Percentiles rank a stretch among this genome's conserved stretches.
Evolutionary conservation across 2,329 filamentous ascomycete genomes (phyloP).

Genomic region (Talaromyces sp.): DNA sequence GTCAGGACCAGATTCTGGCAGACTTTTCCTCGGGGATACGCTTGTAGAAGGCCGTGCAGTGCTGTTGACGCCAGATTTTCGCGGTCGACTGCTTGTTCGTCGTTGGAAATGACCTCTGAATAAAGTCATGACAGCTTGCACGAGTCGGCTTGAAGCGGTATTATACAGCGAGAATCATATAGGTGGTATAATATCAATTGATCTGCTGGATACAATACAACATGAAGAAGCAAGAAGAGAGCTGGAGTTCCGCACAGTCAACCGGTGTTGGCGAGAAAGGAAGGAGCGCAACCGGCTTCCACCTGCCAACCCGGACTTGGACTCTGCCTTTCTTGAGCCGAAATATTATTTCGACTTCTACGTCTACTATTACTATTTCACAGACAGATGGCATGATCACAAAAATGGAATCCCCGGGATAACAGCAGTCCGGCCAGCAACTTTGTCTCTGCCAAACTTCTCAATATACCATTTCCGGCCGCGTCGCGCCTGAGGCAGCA

Average conservation of each 20-base stretch:
- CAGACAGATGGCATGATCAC: slow-evolving; percentile 14
- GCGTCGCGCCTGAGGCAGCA: slow-evolving; percentile 78
- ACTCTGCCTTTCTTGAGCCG: neutral
- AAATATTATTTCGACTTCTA: neutral
- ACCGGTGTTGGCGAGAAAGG: neutral
- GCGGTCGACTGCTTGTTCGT: slow-evolving; percentile 4
- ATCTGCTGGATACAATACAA: neutral
- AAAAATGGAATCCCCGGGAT: slow-evolving; percentile 51
- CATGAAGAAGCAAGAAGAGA: neutral
- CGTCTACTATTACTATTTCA: neutral
- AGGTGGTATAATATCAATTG: neutral
- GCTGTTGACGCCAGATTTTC: neutral
- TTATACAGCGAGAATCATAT: neutral
- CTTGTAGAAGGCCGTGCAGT: neutral
- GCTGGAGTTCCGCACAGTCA: no score
- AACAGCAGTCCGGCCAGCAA: slow-evolving; percentile 69
- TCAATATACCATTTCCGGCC: slow-evolving; percentile 82
- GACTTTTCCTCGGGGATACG: neutral
- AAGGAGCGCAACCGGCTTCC: neutral
- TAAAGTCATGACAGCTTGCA: slow-evolving; percentile 6
- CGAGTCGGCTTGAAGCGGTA: neutral
- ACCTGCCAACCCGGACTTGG: neutral
- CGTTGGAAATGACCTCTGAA: slow-evolving; percentile 6
- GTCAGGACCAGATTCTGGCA: neutral
- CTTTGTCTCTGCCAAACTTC: slow-evolving; percentile 79